Evolutionary conservation across 1,284 basidiomycete species (phyloP), one percentile per base, ranked within the genome.

Genomic region (Exobasidium rhododendri): DNA sequence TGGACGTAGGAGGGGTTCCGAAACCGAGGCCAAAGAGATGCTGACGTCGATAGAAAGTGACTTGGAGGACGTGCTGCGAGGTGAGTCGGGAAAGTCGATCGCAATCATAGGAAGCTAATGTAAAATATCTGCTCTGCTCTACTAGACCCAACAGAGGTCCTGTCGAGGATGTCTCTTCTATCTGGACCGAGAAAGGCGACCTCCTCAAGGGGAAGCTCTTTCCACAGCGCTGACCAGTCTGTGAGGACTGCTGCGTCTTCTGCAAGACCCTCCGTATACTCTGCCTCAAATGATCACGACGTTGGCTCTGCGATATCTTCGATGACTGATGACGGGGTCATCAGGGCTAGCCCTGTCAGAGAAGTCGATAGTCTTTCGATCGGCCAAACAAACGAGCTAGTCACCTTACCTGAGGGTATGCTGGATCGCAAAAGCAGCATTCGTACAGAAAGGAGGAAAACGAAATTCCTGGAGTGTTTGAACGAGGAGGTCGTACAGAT

Each of bases 401-500:
- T 50, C 4, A 46, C 13, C 3, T 50, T 57, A 22, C 22, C 56
- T 13, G 56, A 29, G 11, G 46, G 4, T 22, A 32, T n/a, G 30
- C 35, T 50, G n/a, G 56, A 57, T 28, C 14, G 46, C 22, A 17
- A 46, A 26, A n/a, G n/a, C 20, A 57, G 46, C 20, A 31, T 44
- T 28, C 46, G 35, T 14, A 24, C 29, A 26, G 43, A 57, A 52
- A 28, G 59, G 46, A n/a, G 40, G 29, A 54, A 45, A 60, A 50
- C 30, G 22, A n/a, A 26, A 13, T 26, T 47, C n/a, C 29, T 26
- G 17, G 7, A 44, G 53, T 56, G 28, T 31, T 14, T 59, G 45
- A 51, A 17, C 29, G 44, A 47, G 22, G 22, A 32, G n/a, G 32
- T 46, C 14, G 70, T 77, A 57, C 68, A 74, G 54, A 62, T 77